Evolutionary conservation across 2,329 filamentous ascomycete genomes (phyloP), one percentile per base, ranked within the genome.

Genomic region (Aspergillus sp.): DNA sequence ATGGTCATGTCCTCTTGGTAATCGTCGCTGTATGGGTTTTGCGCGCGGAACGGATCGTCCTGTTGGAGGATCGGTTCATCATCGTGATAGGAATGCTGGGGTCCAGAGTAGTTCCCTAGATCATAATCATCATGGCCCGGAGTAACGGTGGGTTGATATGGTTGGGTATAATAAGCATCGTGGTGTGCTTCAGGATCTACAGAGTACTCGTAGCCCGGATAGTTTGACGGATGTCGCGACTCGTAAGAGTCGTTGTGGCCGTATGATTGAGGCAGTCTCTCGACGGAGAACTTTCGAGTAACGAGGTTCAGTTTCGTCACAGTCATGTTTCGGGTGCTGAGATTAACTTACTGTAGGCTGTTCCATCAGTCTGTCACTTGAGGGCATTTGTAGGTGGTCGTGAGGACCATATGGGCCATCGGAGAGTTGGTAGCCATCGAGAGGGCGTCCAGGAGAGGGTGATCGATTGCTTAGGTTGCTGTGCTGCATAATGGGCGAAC

Each of bases 111-210:
- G 22, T 84, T 83, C 13, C 75, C 75, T 34, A 81, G 66, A 47
- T 85, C 83, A 60, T 81, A 80, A 58, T 83, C 81, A 20, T 88
- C 85, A 38, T 84, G 78, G 30, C 22, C 50, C 0, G 73, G 72
- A 0, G 71, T 70, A 4, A 82, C 81, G 9, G 83, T 79, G 12
- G 91, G 89, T 63, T 92, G 84, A 74, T 96, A 96, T 1, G 91
- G 89, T 64, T 89, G 86, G 66, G 88, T 90, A 73, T 89, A 93
- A 78, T 96, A 96, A 55, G 86, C 85, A 74, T 96, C 91, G 71
- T 95, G 91, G 68, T 96, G 91, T 57, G 88, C 87, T 72, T 96
- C 88, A 9, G 93, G 92, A 68, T 91, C 87, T 59, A 96, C 77
- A 4, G 86, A 81, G 72, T 95, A 93, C 55, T 92, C 89, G 57